Evolutionary conservation across 2,329 filamentous ascomycete genomes (phyloP), one percentile per base, ranked within the genome.

Genomic region (Colletotrichum trifolii): DNA sequence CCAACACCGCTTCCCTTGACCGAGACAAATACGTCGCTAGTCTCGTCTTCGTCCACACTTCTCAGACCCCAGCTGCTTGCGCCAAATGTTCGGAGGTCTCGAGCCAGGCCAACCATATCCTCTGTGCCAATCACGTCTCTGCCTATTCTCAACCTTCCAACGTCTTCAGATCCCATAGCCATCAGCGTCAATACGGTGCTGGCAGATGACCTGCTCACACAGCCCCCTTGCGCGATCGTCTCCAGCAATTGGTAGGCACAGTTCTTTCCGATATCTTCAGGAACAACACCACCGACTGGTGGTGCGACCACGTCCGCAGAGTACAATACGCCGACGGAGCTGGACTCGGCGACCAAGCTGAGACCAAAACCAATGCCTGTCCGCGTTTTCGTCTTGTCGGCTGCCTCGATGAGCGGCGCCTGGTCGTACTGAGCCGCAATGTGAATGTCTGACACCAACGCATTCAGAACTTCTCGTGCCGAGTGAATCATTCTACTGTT

Each of bases 91-190:
- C 89, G 91, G 70, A 97, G 78, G 75, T 99, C 96, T 72, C 96
- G 86, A 10, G 92, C 94, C 58, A 97, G 80, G 54, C 89, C 88
- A 61, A 99, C 86, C 57, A 93, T 83, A 65, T 93, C 90, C 74
- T 97, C 93, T 3, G 89, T 91, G 0, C 89, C 94, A 49, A 98
- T 79, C 1, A 97, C 88, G 50, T 95, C 91, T 71, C 88, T 89
- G 38, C 94, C 93, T 64, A 99, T 75, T 68, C 92, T 87, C 69
- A 99, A 77, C 64, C 96, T 87, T 5, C 96, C 96, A 12, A 99
- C 94, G 77, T 99, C 96, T 75, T 98, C 96, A 1, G 91, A 93
- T 0, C 96, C 96, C 96, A 99, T 98, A 39, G 94, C 93, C 96
- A 99, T 99, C 68, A 99, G 82, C 15, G 90, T 92, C 57, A 99